Evolutionary conservation across 305 asterid species (phyloP).

Genomic region (Fraxinus latifolia): DNA sequence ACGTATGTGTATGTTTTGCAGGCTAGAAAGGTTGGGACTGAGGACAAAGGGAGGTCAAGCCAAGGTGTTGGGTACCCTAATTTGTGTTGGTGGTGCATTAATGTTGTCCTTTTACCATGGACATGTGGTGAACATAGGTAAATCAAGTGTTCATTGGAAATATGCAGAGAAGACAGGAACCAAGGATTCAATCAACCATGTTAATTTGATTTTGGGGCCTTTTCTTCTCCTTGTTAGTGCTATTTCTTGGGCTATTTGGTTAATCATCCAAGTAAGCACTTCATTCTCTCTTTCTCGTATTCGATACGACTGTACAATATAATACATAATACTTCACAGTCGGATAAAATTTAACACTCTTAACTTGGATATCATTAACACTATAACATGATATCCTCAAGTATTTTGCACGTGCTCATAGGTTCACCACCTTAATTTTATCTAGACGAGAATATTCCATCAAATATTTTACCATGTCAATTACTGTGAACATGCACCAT

Average conservation of each 20-base stretch:
- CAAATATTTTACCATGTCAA: not conserved
- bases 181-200: slow-evolving; percentile 35
- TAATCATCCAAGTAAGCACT: slow-evolving; percentile 62
- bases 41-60: slow-evolving; percentile 70
- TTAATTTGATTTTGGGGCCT: slow-evolving; percentile 54
- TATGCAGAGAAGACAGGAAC: slow-evolving; percentile 50
- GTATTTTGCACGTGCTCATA: not conserved
- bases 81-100: slow-evolving; percentile 82
- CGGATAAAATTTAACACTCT: not conserved
- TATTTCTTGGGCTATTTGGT: slow-evolving; percentile 75
- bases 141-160: slow-evolving; percentile 66
- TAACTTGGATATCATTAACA: not conserved
- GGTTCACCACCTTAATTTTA: not conserved
- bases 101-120: slow-evolving; percentile 73
- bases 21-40: slow-evolving; percentile 60
- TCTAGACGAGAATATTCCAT: not conserved
- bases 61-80: slow-evolving; percentile 60
- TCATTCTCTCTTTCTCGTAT: not conserved
- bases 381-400: not conserved
- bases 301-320: not conserved
- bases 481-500: not conserved
- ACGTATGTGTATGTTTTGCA: slow-evolving; percentile 1
- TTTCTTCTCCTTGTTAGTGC: slow-evolving; percentile 67
- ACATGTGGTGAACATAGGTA: slow-evolving; percentile 41
- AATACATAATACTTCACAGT: too few species aligned